Conservation (phyloP, 2,329 filamentous ascomycete species). For the Nigrograna mackinnonii region DNA sequence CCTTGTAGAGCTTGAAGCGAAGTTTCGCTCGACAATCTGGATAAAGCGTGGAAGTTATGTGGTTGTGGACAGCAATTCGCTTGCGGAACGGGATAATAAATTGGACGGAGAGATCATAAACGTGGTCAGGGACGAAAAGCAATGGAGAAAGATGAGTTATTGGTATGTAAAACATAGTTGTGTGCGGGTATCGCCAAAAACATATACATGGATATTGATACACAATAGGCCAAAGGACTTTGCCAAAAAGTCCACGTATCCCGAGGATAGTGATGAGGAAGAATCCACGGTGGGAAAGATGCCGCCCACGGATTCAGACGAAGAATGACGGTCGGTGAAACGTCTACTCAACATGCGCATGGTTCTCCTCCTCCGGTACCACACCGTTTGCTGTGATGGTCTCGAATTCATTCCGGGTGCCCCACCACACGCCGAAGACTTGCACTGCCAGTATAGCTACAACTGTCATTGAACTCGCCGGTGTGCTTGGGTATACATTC, state of each 20-base stretch:
- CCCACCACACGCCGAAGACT: conserved; percentile 65
- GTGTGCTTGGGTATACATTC: conserved; percentile 89
- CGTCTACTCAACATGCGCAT: conserved; percentile 34
- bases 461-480: conserved; percentile 65
- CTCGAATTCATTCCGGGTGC: conserved; percentile 51
- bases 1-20: conserved; percentile 79
- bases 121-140: conserved; percentile 86
- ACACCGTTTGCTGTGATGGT: conserved; percentile 24
- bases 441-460: conserved; percentile 72
- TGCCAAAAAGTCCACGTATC: conserved; percentile 62
- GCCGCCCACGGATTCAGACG: conserved; percentile 80
- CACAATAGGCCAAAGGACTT: conserved; percentile 76
- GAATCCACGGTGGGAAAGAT: conserved; percentile 82
- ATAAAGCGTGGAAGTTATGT: conserved; percentile 89
- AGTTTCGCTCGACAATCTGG: conserved; percentile 92
- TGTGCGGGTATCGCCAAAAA: conserved; percentile 1
- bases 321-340: conserved; percentile 44
- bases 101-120: conserved; percentile 90
- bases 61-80: conserved; percentile 71
- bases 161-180: conserved; percentile 57
- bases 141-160: conserved; percentile 85
- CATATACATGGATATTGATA: conserved; percentile 23
- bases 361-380: conserved; percentile 12
- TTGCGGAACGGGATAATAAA: conserved; percentile 72
- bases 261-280: conserved; percentile 71